Percentiles rank a stretch among this genome's conserved stretches.
phyloP scores from a whole-genome alignment of 805 yeast genomes.

The Cyberlindnera suaveolens region DNA sequence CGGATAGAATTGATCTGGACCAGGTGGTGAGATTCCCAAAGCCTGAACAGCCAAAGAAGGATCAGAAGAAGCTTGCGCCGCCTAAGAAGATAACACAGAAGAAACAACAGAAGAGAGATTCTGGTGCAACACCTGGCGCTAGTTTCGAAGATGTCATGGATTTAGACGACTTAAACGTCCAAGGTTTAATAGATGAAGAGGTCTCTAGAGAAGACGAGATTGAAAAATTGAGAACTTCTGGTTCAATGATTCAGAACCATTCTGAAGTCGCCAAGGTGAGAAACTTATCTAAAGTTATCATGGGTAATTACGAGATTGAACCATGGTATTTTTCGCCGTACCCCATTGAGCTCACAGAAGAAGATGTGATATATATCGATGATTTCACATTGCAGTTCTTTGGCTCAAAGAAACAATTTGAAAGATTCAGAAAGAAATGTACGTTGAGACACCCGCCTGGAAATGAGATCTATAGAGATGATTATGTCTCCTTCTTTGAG shows the following conservation, averaged over 20 bases:
- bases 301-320: conserved; percentile 89
- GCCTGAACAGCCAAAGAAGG: conserved; percentile 33
- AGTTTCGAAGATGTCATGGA: conserved; percentile 61
- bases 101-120: conserved; percentile 24
- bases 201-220: conserved; percentile 87
- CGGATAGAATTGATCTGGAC: conserved; percentile 64
- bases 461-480: conserved; percentile 92
- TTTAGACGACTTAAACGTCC: conserved; percentile 77
- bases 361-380: conserved; percentile 83
- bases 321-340: conserved; percentile 99
- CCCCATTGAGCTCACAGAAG: conserved; percentile 91
- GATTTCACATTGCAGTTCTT: conserved; percentile 87
- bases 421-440: conserved; percentile 83
- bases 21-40: conserved; percentile 68
- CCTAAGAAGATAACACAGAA: conserved; percentile 22
- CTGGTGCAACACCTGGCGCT: conserved; percentile 19
- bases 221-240: conserved; percentile 86
- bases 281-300: conserved; percentile 67
- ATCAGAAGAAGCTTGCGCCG: conserved; percentile 3
- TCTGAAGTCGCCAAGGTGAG: conserved; percentile 87
- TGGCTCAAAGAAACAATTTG: conserved; percentile 85
- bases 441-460: conserved; percentile 97
- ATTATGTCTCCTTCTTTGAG: conserved; percentile 89
- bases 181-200: conserved; percentile 66
- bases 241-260: conserved; percentile 91